Evolutionary conservation across 805 yeast genomes (phyloP).

Genomic region (Lipomyces chichibuensis): DNA sequence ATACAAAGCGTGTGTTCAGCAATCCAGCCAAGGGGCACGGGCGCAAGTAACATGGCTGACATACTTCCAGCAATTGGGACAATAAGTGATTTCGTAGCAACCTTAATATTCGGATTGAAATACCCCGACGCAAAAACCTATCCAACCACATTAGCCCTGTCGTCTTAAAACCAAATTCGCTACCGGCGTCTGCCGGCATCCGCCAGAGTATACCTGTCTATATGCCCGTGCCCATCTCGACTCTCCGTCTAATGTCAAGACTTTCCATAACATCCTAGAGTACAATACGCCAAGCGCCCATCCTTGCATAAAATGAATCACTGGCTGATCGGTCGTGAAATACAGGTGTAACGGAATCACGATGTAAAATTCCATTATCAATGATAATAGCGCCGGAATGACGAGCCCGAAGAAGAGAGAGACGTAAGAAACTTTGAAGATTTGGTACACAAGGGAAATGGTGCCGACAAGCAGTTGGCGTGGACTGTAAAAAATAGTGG

Average conservation of each 20-base stretch:
- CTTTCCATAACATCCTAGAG: constrained; percentile 16
- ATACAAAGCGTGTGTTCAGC: constrained; percentile 14
- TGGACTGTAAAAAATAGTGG: neutral
- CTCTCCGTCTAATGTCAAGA: constrained; percentile 23
- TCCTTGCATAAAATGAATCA: constrained; percentile 25
- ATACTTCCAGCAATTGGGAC: constrained; percentile 18
- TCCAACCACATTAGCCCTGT: neutral
- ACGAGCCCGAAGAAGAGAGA: constrained; percentile 15
- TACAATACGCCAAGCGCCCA: constrained; percentile 33
- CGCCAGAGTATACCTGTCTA: constrained; percentile 14
- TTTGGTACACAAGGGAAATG: neutral
- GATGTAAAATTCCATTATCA: constrained; percentile 33
- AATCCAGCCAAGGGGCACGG: constrained; percentile 24
- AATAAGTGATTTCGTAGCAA: constrained; percentile 13
- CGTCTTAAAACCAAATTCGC: neutral
- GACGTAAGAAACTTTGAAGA: constrained; percentile 3
- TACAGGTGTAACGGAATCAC: constrained; percentile 20
- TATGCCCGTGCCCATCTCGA: constrained; percentile 22
- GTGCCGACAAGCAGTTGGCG: neutral
- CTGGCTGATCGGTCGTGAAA: constrained; percentile 26
- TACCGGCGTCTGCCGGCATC: neutral
- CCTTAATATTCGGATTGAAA: constrained; percentile 12
- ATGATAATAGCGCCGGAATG: constrained; percentile 31
- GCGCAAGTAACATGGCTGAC: constrained; percentile 11
- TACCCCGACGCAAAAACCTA: constrained; percentile 23